phyloP scores from a whole-genome alignment of 164 flowering plant genomes.

The Cinnamomum chago region DNA sequence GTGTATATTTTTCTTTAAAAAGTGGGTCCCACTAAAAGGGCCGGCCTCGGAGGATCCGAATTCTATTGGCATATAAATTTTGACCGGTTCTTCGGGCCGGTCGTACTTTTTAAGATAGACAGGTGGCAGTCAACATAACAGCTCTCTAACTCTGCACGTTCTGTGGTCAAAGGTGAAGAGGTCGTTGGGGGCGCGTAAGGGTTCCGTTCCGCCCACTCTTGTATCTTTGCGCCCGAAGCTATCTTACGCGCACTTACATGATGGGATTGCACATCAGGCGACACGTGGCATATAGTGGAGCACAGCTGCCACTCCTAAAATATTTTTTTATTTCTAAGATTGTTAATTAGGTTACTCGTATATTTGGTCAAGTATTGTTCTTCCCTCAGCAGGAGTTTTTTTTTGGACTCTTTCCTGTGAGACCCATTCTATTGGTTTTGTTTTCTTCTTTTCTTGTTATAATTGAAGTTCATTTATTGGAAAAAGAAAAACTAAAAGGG shows the following conservation, averaged over 20 bases:
- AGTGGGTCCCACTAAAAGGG: too few relatives aligned
- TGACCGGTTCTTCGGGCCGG: not conserved
- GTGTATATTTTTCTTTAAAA: too few relatives aligned
- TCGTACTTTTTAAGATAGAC: not conserved
- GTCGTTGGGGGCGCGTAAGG: not conserved
- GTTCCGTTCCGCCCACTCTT: not conserved
- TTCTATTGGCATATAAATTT: not conserved
- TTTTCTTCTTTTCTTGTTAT: too few relatives aligned
- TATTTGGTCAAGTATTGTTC: too few relatives aligned
- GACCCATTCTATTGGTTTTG: too few relatives aligned
- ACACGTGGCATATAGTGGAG: not conserved
- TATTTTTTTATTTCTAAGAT: too few relatives aligned
- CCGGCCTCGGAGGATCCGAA: too few relatives aligned
- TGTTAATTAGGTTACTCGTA: too few relatives aligned
- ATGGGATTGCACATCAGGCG: not conserved
- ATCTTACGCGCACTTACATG: not conserved
- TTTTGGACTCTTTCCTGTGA: too few relatives aligned
- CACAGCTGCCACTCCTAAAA: not conserved
- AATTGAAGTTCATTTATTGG: too few relatives aligned
- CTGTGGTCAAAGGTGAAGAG: not conserved
- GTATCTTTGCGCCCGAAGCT: not conserved
- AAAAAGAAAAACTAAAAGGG: too few relatives aligned
- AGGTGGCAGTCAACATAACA: not conserved
- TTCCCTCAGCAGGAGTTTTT: too few relatives aligned
- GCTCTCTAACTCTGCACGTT: not conserved